These are phyloP conservation scores for Colletotrichum tabaci DNA, from an alignment of 2,329 filamentous ascomycete species.

Conservation along the genomic window DNA sequence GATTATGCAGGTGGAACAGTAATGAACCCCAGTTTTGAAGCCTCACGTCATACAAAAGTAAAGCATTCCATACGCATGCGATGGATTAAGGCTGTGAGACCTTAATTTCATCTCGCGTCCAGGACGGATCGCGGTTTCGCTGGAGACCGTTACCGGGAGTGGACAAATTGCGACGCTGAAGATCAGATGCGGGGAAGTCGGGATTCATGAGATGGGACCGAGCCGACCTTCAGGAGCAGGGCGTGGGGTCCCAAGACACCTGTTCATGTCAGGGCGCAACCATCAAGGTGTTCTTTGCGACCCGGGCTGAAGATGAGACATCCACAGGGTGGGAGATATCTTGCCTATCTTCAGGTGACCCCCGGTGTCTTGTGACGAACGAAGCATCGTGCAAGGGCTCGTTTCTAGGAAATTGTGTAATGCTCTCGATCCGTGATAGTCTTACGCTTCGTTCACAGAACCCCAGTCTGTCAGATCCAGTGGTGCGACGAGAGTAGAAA, in stretches of 20 bases:
- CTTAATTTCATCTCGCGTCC: neutral
- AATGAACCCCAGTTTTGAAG: neutral
- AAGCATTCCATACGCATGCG: neutral
- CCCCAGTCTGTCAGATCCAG: neutral
- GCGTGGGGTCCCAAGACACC: neutral
- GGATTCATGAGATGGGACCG: neutral
- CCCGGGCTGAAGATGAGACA: slow-evolving; percentile 19
- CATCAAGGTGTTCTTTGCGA: slow-evolving; percentile 15
- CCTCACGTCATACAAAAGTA: neutral
- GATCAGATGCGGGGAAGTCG: slow-evolving; percentile 5
- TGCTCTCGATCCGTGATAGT: neutral
- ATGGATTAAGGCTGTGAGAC: neutral
- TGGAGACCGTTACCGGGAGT: neutral
- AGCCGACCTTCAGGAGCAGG: neutral
- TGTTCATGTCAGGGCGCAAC: slow-evolving; percentile 23
- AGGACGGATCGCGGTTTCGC: neutral
- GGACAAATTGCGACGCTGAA: neutral
- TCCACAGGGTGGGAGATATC: slow-evolving; percentile 16
- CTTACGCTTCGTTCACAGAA: neutral
- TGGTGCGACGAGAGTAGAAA: slow-evolving; percentile 22
- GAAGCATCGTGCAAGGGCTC: neutral
- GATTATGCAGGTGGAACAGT: neutral
- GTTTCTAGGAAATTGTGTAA: neutral
- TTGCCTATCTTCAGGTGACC: neutral
- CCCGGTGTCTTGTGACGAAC: neutral